Evolutionary conservation across 257 asterid genomes (phyloP), one percentile per base, ranked within the genome.

Genomic region (Solanum pinnatisectum): DNA sequence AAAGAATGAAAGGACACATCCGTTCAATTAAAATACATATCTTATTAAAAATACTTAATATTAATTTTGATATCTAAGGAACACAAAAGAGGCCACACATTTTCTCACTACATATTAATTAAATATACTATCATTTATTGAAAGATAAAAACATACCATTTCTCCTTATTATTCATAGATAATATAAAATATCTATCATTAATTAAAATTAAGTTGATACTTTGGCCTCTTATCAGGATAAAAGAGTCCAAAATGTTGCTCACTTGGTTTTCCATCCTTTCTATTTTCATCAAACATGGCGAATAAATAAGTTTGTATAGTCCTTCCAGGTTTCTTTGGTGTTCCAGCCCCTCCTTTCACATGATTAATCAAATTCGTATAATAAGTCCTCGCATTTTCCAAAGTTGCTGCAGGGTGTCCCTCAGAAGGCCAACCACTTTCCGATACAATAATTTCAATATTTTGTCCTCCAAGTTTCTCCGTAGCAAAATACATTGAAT

Each of bases 251-350:
- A 92, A 94, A 88, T 94, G 91, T 56, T 82, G 87, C 88, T 94
- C 95, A 33, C 63, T 89, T 1, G 7, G 1, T 0, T 42, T 84
- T 35, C 92, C 91, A 0, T 3, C 5, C 90, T 94, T 94, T 15
- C 40, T 7, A 46, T 94, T 93, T 87, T 94, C 95, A 30, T 93
- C 95, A 85, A 92, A 94, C 93, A 94, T 89, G 20, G 93, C 94
- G 78, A 94, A 93, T 68, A 94, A 33, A 89, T 93, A 92, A 15
- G 95, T 93, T 73, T 93, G 92, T 3, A 92, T 85, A 8, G 52
- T 84, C 27, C 37, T 84, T 40, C 88, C 93, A 8, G 88, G 89
- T 89, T 74, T 89, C 88, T 72, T 92, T 1, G 94, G 95, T 8
- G 95, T 93, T 81, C 90, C 88, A 14, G n/a, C 36, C 20, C 88